phyloP scores from a whole-genome alignment of 2,329 filamentous ascomycete genomes.

The Dothiorella sarmentorum region DNA sequence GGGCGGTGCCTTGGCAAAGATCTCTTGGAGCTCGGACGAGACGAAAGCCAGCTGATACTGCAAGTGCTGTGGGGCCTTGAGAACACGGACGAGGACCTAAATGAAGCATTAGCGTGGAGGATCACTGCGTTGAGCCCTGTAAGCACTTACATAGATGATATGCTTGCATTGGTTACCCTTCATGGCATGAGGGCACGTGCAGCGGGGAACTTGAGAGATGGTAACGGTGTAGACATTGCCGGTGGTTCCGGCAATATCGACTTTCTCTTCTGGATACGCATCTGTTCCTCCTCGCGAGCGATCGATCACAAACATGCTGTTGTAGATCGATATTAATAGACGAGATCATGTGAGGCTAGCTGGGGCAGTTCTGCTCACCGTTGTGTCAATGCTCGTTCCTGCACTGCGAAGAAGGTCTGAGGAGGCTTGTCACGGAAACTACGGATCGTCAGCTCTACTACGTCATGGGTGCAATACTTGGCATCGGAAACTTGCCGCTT shows the following conservation, averaged over 20 bases:
- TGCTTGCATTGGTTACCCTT: constrained; percentile 64
- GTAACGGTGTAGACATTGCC: constrained; percentile 60
- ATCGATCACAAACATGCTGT: constrained; percentile 54
- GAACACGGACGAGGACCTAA: constrained; percentile 53
- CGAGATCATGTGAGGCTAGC: constrained; percentile 2
- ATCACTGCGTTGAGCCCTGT: neutral
- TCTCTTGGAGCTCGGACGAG: constrained; percentile 54
- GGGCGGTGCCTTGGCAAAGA: constrained; percentile 53
- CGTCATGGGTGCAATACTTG: neutral
- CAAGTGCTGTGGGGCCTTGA: constrained; percentile 55
- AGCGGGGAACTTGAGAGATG: constrained; percentile 51
- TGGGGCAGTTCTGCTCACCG: constrained; percentile 25
- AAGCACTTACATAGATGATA: constrained; percentile 52
- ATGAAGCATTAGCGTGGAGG: neutral
- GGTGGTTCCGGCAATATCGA: constrained; percentile 58
- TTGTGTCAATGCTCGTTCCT: constrained; percentile 49
- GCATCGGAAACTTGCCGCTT: constrained; percentile 19
- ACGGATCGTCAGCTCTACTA: constrained; percentile 13
- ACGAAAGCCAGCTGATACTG: constrained; percentile 60
- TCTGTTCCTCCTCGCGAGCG: constrained; percentile 45
- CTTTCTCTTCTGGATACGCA: constrained; percentile 49
- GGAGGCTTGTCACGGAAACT: constrained; percentile 41
- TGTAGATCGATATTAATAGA: constrained; percentile 26
- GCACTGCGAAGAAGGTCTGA: constrained; percentile 44
- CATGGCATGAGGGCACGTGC: constrained; percentile 53